A percentile compares a stretch with the other conserved stretches of the same genome.
phyloP scores from a whole-genome alignment of 148 eudicot genomes.

The Vaccinium corymbosum region DNA sequence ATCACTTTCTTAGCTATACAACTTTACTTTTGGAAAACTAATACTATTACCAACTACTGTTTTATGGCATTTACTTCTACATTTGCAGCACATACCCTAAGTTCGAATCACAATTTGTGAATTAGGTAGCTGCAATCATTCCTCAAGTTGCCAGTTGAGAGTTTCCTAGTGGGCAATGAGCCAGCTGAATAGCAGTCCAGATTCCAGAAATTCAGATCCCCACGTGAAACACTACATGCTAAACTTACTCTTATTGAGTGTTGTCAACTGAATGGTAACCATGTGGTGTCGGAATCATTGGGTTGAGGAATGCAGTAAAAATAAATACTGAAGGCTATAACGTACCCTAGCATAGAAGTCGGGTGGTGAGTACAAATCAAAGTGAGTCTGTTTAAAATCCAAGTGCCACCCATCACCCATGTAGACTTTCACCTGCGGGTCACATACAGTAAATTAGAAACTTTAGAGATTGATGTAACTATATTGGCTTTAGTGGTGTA shows the following conservation, averaged over 20 bases:
- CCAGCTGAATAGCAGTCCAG: background rate
- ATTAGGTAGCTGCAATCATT: background rate
- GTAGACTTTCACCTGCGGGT: constrained; percentile 65
- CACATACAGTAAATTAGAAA: background rate
- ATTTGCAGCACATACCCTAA: background rate
- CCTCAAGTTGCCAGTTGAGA: background rate
- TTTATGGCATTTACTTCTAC: background rate
- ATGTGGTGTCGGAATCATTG: background rate
- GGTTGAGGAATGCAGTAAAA: background rate
- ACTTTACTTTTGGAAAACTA: background rate
- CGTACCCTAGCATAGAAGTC: constrained; percentile 82
- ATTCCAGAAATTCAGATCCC: background rate
- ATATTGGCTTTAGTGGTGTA: background rate
- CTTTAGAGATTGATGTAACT: background rate
- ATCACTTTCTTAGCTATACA: background rate
- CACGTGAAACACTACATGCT: background rate
- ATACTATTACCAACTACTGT: background rate
- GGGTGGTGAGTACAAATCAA: constrained; percentile 76
- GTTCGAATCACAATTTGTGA: background rate
- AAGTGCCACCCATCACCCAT: constrained; percentile 89
- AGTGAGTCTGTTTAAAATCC: constrained; percentile 81
- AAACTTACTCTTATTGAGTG: background rate
- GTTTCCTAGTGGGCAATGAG: background rate
- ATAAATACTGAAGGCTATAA: background rate
- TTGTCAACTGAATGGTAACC: background rate